Conservation (phyloP, 257 asterid genomes). For the Salvia hispanica region DNA sequence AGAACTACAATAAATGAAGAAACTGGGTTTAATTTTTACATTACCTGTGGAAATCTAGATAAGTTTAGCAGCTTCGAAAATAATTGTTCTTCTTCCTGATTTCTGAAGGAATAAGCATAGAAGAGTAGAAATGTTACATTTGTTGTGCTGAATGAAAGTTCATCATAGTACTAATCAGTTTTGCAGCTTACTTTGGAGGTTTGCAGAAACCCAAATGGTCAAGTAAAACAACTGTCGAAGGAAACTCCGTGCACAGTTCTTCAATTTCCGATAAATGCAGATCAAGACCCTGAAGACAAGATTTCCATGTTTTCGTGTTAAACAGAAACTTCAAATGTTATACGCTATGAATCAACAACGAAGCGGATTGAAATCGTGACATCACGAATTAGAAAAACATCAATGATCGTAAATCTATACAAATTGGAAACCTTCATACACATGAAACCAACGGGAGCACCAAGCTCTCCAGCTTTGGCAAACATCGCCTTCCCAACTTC, state of each 20-base stretch:
- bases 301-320: constrained; percentile 7
- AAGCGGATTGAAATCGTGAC: background rate
- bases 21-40: background rate
- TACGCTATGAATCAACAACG: constrained; percentile 13
- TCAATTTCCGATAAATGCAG: constrained; percentile 73
- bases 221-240: constrained; percentile 68
- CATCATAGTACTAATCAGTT: constrained; percentile 7
- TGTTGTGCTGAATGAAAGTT: constrained; percentile 2
- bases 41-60: constrained; percentile 79
- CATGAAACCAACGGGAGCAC: constrained; percentile 88
- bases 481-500: constrained; percentile 74
- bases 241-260: constrained; percentile 73
- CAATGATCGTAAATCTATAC: background rate
- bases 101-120: constrained; percentile 44
- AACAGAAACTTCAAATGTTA: background rate
- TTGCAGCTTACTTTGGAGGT: constrained; percentile 72
- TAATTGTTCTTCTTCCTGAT: constrained; percentile 48
- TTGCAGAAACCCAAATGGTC: constrained; percentile 85
- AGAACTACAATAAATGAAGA: background rate
- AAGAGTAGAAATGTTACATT: constrained; percentile 11
- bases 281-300: constrained; percentile 64
- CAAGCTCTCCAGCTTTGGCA: constrained; percentile 86
- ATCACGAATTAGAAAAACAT: background rate
- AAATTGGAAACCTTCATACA: constrained; percentile 67
- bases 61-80: constrained; percentile 59